Base-by-base conservation (phyloP, 192 early-diverging fungal genomes). In the Podila minutissima region DNA sequence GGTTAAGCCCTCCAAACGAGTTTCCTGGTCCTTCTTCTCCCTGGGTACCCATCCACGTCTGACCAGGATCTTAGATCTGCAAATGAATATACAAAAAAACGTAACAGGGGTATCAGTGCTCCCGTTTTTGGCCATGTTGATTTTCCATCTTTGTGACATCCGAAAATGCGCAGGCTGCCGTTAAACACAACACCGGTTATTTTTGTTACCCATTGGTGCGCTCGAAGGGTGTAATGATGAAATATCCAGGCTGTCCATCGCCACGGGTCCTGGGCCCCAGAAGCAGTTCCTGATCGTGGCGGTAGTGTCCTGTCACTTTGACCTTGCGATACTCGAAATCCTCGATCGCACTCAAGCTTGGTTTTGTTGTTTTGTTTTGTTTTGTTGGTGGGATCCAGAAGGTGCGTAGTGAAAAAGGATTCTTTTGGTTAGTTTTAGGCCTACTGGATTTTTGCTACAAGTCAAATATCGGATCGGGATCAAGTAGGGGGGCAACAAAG, bases 1-100 rank as follows among this genome's bases (percentile, higher is more conserved):
- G 5, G 67, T 72, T 83, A 88, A 82, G 53, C 85, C 82, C 24
- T 86, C 88, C 6, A 87, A 84, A 17, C 94, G 83, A 4, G 82
- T 74, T 9, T 72, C 68, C 31, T 86, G 89, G 17, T 91, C 89
- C 28, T 85, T 85, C 60, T 93, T 91, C 8, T 91, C 91, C 24
- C 88, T 85, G 15, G 91, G 86, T 24, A 98, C 92, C 95, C 97
- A 98, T 13, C 97, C 97, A 38, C 97, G 90, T 75, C 95, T 93
- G 19, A 98, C 90, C 46, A 98, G 84, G 13, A 97, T 88, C 19
- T 88, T 89, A 17, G 89, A 88, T 69, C 86, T 78, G 89, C 71
- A 74, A 29, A 29, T 15, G 31, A n/a, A 64, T 57, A 10, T 46
- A 46, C 13, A 46, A 17, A 17, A 46, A 12, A 29, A 29, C 0